Evolutionary conservation across 140 eudicot species (phyloP).

Genomic region (Erigeron philadelphicus): DNA sequence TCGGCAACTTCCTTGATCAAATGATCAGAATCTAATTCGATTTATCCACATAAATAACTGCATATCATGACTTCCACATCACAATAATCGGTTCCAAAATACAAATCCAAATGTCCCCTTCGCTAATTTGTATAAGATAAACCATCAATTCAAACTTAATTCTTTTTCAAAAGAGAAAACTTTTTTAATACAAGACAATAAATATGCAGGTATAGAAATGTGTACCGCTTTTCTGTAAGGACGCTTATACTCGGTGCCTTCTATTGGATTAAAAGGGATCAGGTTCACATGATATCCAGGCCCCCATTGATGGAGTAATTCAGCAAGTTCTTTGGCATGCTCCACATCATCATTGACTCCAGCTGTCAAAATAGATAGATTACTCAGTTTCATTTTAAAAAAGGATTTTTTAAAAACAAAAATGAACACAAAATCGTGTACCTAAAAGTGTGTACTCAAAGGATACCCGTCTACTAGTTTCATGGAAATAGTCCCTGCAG

Average conservation of each 20-base stretch:
- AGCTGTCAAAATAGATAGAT: constrained; percentile 42
- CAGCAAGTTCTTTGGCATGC: constrained; percentile 83
- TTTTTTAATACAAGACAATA: not conserved
- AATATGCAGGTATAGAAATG: not conserved
- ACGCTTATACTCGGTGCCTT: constrained; percentile 83
- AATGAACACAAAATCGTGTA: constrained; percentile 24
- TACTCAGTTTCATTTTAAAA: not conserved
- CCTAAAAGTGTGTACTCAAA: constrained; percentile 95
- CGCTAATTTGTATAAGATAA: not conserved
- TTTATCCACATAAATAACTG: no score
- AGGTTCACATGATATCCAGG: constrained; percentile 93
- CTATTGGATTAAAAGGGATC: constrained; percentile 85
- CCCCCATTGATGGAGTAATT: constrained; percentile 92
- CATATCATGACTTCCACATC: not conserved
- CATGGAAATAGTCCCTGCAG: constrained; percentile 81
- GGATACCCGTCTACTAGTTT: constrained; percentile 91
- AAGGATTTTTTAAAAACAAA: not conserved
- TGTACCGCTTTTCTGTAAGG: constrained; percentile 79
- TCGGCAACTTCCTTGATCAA: no score
- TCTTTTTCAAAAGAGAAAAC: not conserved
- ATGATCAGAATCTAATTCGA: no score
- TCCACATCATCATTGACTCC: constrained; percentile 91
- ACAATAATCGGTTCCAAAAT: constrained; percentile 1
- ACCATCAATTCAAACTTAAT: constrained; percentile 4
- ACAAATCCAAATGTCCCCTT: not conserved